Evolutionary conservation across 1,284 basidiomycete species (phyloP).

Genomic region (Peniophora sp.): DNA sequence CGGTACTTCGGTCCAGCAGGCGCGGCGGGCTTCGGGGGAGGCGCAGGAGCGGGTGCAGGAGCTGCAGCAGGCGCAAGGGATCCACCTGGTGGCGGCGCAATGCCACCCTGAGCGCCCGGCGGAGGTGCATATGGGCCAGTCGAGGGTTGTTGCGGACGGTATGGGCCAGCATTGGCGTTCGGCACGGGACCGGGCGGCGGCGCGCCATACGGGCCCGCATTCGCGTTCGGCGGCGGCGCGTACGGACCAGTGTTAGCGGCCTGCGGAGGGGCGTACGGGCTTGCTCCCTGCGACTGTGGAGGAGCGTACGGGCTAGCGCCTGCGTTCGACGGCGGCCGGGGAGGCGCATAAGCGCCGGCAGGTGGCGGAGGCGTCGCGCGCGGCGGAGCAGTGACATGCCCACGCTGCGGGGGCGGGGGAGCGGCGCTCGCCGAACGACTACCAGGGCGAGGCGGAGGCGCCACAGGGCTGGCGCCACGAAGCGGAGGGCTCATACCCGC

Average conservation of each 20-base stretch:
- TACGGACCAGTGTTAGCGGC: constrained; percentile 24
- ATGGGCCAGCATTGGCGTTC: constrained; percentile 7
- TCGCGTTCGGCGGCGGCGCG: constrained; percentile 33
- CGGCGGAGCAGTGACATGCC: constrained; percentile 14
- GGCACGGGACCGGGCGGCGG: constrained; percentile 23
- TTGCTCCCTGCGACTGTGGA: constrained; percentile 10
- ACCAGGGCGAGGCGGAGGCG: constrained; percentile 57
- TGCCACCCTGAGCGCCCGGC: background rate
- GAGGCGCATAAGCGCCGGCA: constrained; percentile 28
- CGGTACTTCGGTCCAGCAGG: constrained; percentile 78
- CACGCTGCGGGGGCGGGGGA: constrained; percentile 24
- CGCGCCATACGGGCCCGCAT: constrained; percentile 19
- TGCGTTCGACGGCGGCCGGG: constrained; percentile 28
- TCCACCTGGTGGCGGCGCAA: constrained; percentile 26
- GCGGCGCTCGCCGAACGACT: constrained; percentile 31
- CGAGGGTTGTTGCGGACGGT: background rate
- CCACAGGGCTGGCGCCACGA: constrained; percentile 32
- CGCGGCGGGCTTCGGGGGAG: constrained; percentile 20
- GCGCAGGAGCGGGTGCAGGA: constrained; percentile 17
- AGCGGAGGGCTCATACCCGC: constrained; percentile 6
- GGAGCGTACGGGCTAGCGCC: constrained; percentile 19
- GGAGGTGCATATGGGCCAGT: background rate
- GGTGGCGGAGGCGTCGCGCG: constrained; percentile 6
- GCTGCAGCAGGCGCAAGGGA: constrained; percentile 28
- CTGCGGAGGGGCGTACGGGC: constrained; percentile 14